phyloP scores from a whole-genome alignment of 495 filamentous ascomycete genomes.

The Penicillium cosmopolitanum region DNA sequence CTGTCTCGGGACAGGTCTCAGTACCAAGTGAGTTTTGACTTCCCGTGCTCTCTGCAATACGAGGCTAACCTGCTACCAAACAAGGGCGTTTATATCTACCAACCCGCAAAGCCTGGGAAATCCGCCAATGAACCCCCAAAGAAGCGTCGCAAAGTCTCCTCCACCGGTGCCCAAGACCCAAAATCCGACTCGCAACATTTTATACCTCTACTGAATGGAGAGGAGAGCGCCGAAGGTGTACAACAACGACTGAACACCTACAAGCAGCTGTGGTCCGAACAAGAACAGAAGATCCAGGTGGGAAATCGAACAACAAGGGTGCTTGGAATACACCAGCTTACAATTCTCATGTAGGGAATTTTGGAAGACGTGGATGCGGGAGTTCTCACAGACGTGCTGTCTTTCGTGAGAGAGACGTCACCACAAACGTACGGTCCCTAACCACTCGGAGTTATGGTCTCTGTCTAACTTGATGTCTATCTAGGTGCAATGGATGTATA shows the following conservation, averaged over 20 bases:
- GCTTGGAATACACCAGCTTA: slow-evolving; percentile 19
- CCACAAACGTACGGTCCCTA: slow-evolving; percentile 41
- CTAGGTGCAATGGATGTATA: slow-evolving; percentile 56
- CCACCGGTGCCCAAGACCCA: slow-evolving; percentile 24
- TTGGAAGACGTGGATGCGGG: slow-evolving; percentile 51
- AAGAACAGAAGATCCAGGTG: slow-evolving; percentile 73
- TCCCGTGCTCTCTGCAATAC: not conserved
- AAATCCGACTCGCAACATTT: slow-evolving; percentile 44
- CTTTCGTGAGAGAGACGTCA: slow-evolving; percentile 63
- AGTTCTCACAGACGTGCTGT: slow-evolving; percentile 67
- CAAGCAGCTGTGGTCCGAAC: slow-evolving; percentile 65
- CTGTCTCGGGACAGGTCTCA: slow-evolving; percentile 42
- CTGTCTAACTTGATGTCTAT: slow-evolving; percentile 22
- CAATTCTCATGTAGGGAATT: slow-evolving; percentile 26
- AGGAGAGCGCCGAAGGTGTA: slow-evolving; percentile 57
- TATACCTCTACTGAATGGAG: slow-evolving; percentile 63
- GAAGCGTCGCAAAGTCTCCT: slow-evolving; percentile 64
- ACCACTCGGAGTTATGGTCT: not conserved
- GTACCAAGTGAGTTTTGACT: slow-evolving; percentile 47
- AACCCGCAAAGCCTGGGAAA: slow-evolving; percentile 48
- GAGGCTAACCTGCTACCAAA: slow-evolving; percentile 18
- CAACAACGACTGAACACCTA: slow-evolving; percentile 64
- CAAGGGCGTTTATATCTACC: slow-evolving; percentile 74
- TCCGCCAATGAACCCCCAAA: slow-evolving; percentile 52
- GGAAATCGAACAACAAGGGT: not conserved